These are phyloP conservation scores for Flaveria sonorensis DNA, from an alignment of 129 eudicot species.

Conservation along the genomic window DNA sequence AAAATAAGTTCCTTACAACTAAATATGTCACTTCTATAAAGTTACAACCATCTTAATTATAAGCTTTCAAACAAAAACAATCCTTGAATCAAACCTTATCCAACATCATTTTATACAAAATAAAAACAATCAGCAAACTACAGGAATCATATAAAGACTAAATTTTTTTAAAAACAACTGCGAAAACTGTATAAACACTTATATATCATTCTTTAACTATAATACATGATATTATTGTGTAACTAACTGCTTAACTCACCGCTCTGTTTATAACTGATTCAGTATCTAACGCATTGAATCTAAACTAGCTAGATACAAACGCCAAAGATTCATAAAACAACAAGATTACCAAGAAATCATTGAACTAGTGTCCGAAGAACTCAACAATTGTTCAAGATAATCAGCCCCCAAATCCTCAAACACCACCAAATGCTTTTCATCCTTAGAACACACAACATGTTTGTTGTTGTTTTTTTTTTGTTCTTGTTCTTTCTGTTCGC, in stretches of 20 bases:
- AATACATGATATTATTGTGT: background rate
- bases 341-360: slow-evolving; percentile 29
- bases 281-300: background rate
- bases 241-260: background rate
- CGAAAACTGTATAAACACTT: too few species aligned
- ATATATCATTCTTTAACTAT: background rate
- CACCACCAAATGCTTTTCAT: slow-evolving; percentile 49
- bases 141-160: too few species aligned
- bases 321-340: background rate
- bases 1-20: background rate
- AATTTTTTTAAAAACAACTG: too few species aligned
- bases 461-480: too few species aligned
- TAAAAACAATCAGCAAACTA: too few species aligned
- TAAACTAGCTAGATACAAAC: slow-evolving; percentile 17
- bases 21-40: background rate
- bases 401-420: slow-evolving; percentile 89
- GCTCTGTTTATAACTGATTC: background rate
- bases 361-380: slow-evolving; percentile 42
- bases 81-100: background rate
- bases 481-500: slow-evolving; percentile 34
- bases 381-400: slow-evolving; percentile 60
- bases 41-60: background rate
- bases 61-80: background rate
- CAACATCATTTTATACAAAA: too few species aligned
- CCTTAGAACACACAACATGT: slow-evolving; percentile 15